Percentiles rank a stretch among this genome's conserved stretches.
Evolutionary conservation across 2,329 filamentous ascomycete species (phyloP).

Genomic region (Tolypocladium cylindrosporum): DNA sequence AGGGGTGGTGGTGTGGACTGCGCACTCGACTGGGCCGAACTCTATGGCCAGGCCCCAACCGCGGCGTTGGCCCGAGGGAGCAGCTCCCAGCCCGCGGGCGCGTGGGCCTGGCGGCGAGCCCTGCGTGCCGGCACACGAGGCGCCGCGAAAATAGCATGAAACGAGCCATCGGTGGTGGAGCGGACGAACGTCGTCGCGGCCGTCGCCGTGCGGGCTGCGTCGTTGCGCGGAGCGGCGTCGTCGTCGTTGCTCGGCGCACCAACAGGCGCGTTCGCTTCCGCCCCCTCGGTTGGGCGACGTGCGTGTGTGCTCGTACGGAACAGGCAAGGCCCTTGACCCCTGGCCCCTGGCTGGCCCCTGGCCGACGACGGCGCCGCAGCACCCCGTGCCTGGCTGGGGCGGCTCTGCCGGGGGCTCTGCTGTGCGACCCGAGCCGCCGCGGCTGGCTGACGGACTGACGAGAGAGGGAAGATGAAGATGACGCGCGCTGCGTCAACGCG

Average conservation of each 20-base stretch:
- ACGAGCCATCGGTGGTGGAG: neutral
- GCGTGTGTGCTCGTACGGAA: neutral
- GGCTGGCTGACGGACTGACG: neutral
- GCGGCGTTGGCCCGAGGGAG: neutral
- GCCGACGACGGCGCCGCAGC: neutral
- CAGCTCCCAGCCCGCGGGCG: neutral
- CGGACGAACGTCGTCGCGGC: neutral
- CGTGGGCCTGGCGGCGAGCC: neutral
- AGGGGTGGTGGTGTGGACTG: neutral
- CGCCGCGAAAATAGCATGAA: neutral
- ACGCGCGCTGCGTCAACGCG: neutral
- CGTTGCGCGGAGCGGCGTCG: too few relatives aligned
- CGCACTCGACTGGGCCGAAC: neutral
- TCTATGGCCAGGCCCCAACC: neutral
- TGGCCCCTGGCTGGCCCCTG: too few relatives aligned
- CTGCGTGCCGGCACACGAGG: neutral
- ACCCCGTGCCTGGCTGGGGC: neutral
- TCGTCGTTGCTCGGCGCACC: neutral
- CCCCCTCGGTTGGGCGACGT: too few relatives aligned
- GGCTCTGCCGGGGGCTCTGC: neutral
- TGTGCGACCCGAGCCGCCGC: neutral
- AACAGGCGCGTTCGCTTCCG: neutral
- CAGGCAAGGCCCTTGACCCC: neutral
- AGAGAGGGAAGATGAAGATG: neutral
- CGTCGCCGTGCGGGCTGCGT: too few relatives aligned